phyloP scores from a whole-genome alignment of 2,329 filamentous ascomycete species.

The Endocalyx cinctus region DNA sequence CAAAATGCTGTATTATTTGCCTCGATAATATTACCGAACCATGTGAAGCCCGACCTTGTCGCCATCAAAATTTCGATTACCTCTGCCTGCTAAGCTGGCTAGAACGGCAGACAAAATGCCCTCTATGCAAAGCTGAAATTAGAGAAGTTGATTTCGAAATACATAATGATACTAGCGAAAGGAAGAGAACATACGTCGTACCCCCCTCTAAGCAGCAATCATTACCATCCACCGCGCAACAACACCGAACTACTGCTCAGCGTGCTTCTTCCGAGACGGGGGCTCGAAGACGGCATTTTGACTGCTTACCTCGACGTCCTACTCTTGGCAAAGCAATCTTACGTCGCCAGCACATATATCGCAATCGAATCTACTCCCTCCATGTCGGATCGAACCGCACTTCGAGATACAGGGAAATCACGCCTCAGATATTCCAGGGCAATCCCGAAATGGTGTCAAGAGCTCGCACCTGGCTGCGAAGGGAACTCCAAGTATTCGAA shows the following conservation, averaged over 20 bases:
- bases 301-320: conserved; percentile 27
- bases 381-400: conserved; percentile 77
- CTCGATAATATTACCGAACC: conserved; percentile 69
- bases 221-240: conserved; percentile 2
- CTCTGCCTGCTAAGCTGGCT: conserved; percentile 81
- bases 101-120: conserved; percentile 66
- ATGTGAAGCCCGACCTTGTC: conserved; percentile 70
- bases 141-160: conserved; percentile 62
- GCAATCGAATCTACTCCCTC: conserved; percentile 65
- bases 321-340: too few species aligned
- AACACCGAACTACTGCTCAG: conserved; percentile 3
- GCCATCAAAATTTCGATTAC: conserved; percentile 79
- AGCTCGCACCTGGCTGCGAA: conserved; percentile 74
- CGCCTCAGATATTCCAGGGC: conserved; percentile 58
- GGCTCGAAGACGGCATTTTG: conserved; percentile 17
- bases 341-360: conserved; percentile 69
- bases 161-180: conserved; percentile 37
- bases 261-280: conserved; percentile 11
- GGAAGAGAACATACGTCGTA: conserved; percentile 55
- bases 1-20: conserved; percentile 77
- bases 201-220: conserved; percentile 22
- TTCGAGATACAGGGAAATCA: conserved; percentile 73
- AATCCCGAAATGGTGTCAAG: conserved; percentile 68
- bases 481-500: conserved; percentile 78
- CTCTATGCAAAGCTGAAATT: conserved; percentile 65